A percentile compares a stretch with the other conserved stretches of the same genome.
Evolutionary conservation across 2,329 filamentous ascomycete genomes (phyloP).

Genomic region (Cladobotryum protrusum): DNA sequence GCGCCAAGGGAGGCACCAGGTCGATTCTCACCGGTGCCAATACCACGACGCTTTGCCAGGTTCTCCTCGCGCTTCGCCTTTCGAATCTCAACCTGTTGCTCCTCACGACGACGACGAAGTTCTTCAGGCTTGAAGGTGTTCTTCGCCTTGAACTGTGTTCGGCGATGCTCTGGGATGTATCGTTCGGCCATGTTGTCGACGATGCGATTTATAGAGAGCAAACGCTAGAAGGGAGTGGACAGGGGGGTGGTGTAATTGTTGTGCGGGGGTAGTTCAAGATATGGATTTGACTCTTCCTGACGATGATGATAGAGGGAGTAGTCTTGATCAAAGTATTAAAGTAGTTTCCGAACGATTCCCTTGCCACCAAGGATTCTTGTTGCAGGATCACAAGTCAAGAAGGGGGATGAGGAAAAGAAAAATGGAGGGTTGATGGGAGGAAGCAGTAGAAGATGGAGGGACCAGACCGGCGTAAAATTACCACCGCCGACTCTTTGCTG

Average conservation of each 20-base stretch:
- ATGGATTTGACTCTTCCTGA: conserved; percentile 2
- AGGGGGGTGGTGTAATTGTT: conserved; percentile 11
- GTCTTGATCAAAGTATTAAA: not conserved
- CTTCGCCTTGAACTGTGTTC: conserved; percentile 99
- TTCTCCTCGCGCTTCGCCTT: conserved; percentile 99
- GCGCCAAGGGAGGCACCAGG: conserved; percentile 79
- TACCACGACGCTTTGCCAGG: conserved; percentile 94
- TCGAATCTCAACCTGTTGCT: conserved; percentile 98
- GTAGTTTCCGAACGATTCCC: conserved; percentile 6
- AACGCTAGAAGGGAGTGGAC: not conserved
- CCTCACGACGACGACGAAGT: conserved; percentile 93
- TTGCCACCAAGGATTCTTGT: not conserved
- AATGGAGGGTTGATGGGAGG: conserved; percentile 5
- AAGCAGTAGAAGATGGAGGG: not conserved
- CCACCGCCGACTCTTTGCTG: conserved; percentile 3
- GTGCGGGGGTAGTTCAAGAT: conserved; percentile 19
- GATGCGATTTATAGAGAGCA: conserved; percentile 16
- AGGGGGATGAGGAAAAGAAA: conserved; percentile 2
- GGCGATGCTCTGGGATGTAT: conserved; percentile 98
- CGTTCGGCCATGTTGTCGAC: conserved; percentile 82
- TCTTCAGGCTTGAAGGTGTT: conserved; percentile 99
- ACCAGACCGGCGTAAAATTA: conserved; percentile 7
- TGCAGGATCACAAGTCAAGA: not conserved
- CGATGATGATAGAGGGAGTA: not conserved
- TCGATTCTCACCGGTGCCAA: conserved; percentile 72